Base-by-base conservation (phyloP, 164 flowering plant genomes). In the Buxus sempervirens region DNA sequence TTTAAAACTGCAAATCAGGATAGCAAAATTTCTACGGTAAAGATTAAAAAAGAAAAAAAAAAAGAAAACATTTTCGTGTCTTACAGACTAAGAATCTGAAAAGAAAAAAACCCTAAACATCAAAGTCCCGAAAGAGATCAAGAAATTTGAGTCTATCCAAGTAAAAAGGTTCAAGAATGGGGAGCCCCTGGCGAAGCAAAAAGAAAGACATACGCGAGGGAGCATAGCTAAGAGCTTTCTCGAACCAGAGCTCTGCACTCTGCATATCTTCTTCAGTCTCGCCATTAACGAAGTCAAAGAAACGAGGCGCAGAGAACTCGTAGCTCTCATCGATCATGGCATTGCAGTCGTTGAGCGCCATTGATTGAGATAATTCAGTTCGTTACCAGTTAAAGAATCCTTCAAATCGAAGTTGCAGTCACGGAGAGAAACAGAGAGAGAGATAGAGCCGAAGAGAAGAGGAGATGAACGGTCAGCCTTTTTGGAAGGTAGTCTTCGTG, bases 231-330 rank as follows among this genome's bases (percentile, higher is more conserved):
- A 79, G 82, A 41, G 87, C 84, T 25, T 72, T 65, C 2, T 84
- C 87, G 73, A 95, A 95, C 98, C 98, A 95, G 63, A 76, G 82
- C 84, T 90, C 92, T 5, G 97, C 96, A 49, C 20, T 63, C 13
- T 75, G 76, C 49, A 62, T 57, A 9, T 90, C 97, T 0, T 85
- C 89, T 4, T 86, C 86, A 4, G 89, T 59, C 56, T 95, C 98
- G 1, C 81, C 96, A 0, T 66, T 66, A 9, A 79, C 64, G 82
- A 95, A 92, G 64, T 95, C 97, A 56, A 75, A 92, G 79, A 84
- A 92, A 0, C 71, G 61, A 0, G 98, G 96, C 0, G 98, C 97
- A 1, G 89, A 82, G 72, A 90, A 95, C 75, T 95, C 98, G 70
- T 90, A 95, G 2, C 63, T 63, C 67, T 83, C 87, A 60, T 92